These are phyloP conservation scores for Rubus parviflorus DNA, from an alignment of 306 rosid genomes.

Conservation along the genomic window DNA sequence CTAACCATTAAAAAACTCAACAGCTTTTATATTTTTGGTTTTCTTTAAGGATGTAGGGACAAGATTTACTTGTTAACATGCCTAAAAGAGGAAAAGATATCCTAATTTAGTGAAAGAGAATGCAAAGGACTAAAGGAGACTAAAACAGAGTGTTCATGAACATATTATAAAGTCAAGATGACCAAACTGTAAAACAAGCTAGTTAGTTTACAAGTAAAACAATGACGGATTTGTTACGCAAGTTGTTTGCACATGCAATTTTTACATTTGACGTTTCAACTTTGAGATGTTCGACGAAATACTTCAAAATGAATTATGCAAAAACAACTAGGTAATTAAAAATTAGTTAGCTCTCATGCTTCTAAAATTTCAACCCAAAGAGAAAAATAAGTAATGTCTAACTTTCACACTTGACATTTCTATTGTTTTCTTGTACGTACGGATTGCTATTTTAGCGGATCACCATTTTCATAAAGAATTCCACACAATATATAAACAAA, in stretches of 20 bases:
- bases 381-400: neutral
- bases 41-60: neutral
- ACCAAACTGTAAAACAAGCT: too few relatives aligned
- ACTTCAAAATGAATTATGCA: too few relatives aligned
- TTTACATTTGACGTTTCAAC: too few relatives aligned
- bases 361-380: too few relatives aligned
- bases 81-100: too few relatives aligned
- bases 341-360: too few relatives aligned
- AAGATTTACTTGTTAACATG: neutral
- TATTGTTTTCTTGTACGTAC: neutral
- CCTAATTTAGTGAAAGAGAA: too few relatives aligned
- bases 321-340: too few relatives aligned
- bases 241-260: too few relatives aligned
- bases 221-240: too few relatives aligned
- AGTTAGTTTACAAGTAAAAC: neutral
- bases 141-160: neutral
- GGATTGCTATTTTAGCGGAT: neutral
- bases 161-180: neutral
- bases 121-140: neutral
- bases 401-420: neutral
- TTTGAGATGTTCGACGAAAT: too few relatives aligned
- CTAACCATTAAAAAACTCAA: neutral
- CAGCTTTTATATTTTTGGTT: neutral
- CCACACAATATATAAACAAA: neutral
- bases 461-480: neutral